Base-by-base conservation (phyloP, 2,329 filamentous ascomycete genomes). In the Huntiella moniliformis region DNA sequence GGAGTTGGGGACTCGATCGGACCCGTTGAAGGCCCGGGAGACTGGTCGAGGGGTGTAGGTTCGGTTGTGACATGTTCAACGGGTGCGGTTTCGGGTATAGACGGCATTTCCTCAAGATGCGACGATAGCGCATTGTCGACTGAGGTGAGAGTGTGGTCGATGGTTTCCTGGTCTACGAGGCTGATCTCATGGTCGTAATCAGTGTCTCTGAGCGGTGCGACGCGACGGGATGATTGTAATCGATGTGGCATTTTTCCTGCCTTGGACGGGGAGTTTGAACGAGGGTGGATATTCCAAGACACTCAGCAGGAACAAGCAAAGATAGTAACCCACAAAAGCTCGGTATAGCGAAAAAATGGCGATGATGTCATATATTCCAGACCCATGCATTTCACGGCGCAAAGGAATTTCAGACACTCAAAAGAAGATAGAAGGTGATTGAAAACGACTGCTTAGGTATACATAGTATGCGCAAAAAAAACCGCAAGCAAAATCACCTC, bases 101-200 rank as follows among this genome's bases (percentile, higher is more conserved):
- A 41, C 7, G 39, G 18, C 39, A 41, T 28, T 41, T 41, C 39
- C 11, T 41, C 39, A n/a, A n/a, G 17, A n/a, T 13, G n/a, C 28
- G 11, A 13, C 8, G 33, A 15, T 3, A 12, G 31, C 6, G 33
- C 13, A 12, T 12, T 13, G 16, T 36, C 42, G 22, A 28, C 22
- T 6, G 22, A 8, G 22, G 37, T 12, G 22, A 12, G 37, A 39
- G 15, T 11, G 12, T 35, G n/a, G 8, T 41, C 13, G 33, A 52
- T 53, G 50, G 56, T 51, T 55, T 65, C 64, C 47, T 67, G 63
- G 58, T 84, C 78, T 53, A 82, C 66, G 34, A 87, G 71, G 53
- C 58, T 62, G 56, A 87, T 86, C 58, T 78, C 76, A 60, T 83
- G 80, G 54, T 80, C 76, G 56, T 78, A 79, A 53, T 79, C 74